Conservation (phyloP, 345 rosid species). For the Bruguiera gymnorhiza region DNA sequence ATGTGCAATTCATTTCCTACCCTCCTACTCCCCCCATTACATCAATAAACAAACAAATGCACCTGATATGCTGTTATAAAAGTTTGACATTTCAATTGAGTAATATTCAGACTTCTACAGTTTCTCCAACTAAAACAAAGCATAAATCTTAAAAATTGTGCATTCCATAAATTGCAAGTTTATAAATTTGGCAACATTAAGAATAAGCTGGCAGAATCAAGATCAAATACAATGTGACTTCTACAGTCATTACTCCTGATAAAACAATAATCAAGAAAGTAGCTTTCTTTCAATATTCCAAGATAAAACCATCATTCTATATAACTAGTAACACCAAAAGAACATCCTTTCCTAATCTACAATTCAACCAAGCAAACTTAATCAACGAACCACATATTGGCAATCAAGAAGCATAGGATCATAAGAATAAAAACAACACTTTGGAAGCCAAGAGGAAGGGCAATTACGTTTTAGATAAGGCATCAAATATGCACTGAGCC, state of each 20-base stretch:
- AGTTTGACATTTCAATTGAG: not conserved
- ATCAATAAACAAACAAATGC: not conserved
- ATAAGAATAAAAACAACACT: not conserved
- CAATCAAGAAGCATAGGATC: not conserved
- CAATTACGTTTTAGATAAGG: constrained; percentile 84
- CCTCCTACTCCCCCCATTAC: not conserved
- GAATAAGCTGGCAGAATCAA: not conserved
- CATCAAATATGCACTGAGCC: constrained; percentile 84
- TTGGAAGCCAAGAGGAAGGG: not conserved
- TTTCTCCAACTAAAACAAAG: not conserved
- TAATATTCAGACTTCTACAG: not conserved
- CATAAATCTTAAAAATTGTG: not conserved
- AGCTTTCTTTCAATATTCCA: not conserved
- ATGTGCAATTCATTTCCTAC: not conserved
- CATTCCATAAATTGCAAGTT: not conserved
- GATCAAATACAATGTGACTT: not conserved
- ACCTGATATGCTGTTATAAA: not conserved
- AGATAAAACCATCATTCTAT: not conserved
- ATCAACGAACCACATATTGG: not conserved
- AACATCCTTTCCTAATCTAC: not conserved
- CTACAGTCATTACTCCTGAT: not conserved
- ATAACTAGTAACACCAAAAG: not conserved
- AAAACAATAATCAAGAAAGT: not conserved
- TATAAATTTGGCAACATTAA: not conserved
- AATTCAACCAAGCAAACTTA: not conserved